These are phyloP conservation scores for Ustilago cynodontis DNA, from an alignment of 1,284 basidiomycete genomes.

Conservation along the genomic window DNA sequence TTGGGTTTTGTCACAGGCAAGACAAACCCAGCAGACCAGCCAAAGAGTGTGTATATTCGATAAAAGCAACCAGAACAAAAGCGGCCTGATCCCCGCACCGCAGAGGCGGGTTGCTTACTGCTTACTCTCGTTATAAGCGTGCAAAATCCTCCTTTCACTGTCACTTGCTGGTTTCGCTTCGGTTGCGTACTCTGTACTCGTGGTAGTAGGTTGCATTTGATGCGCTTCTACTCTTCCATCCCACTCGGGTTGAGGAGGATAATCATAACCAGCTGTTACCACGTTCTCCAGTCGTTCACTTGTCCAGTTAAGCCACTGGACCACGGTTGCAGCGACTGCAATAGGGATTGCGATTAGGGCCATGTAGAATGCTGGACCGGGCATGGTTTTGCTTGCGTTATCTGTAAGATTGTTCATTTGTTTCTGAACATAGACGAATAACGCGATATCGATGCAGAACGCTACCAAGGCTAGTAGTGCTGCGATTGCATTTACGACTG, in stretches of 20 bases:
- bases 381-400: conserved; percentile 6
- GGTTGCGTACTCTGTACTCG: conserved; percentile 7
- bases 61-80: no score
- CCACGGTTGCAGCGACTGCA: conserved; percentile 12
- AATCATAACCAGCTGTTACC: conserved; percentile 26
- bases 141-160: conserved; percentile 33
- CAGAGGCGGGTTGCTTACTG: background rate
- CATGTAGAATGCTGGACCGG: conserved; percentile 47
- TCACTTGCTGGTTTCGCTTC: background rate
- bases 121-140: conserved; percentile 37
- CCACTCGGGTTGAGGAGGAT: background rate
- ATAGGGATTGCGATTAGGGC: conserved; percentile 40
- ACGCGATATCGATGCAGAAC: conserved; percentile 42
- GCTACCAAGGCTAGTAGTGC: conserved; percentile 29
- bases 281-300: conserved; percentile 19
- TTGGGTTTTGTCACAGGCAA: no score
- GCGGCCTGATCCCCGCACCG: background rate
- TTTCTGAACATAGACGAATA: conserved; percentile 35
- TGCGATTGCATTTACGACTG: conserved; percentile 18
- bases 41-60: no score
- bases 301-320: conserved; percentile 27
- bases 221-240: background rate
- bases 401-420: conserved; percentile 27
- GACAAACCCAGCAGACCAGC: no score
- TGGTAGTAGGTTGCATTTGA: conserved; percentile 24